These are phyloP conservation scores for Eragrostis curvula DNA, from an alignment of 176 grass and related monocot species.

Conservation along the genomic window DNA sequence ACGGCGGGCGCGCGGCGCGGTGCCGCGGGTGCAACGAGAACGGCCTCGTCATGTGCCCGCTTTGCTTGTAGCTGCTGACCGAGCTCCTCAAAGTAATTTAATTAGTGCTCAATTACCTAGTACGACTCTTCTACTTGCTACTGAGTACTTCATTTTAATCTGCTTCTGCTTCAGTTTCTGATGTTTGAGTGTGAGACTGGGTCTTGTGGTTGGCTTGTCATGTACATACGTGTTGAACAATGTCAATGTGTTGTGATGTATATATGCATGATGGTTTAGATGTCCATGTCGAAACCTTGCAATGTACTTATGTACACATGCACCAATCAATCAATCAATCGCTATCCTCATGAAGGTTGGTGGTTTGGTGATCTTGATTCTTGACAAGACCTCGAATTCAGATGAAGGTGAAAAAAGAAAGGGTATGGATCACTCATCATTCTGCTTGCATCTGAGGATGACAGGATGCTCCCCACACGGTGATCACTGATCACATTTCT, in stretches of 20 bases:
- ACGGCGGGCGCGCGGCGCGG: slow-evolving; percentile 38
- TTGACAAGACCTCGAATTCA: not conserved
- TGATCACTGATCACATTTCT: too few relatives aligned
- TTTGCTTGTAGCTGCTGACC: slow-evolving; percentile 45
- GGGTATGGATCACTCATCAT: not conserved
- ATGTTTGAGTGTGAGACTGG: slow-evolving; percentile 12
- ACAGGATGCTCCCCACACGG: not conserved
- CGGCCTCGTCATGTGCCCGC: slow-evolving; percentile 64
- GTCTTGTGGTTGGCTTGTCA: slow-evolving; percentile 37
- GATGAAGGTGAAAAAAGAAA: not conserved
- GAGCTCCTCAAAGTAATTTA: not conserved
- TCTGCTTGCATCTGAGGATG: not conserved
- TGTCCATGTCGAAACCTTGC: slow-evolving; percentile 36
- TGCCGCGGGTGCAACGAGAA: slow-evolving; percentile 79
- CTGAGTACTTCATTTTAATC: not conserved
- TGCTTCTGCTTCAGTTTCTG: not conserved
- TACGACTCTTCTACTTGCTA: not conserved
- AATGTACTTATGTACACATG: not conserved
- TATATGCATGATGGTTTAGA: slow-evolving; percentile 39
- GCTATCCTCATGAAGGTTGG: slow-evolving; percentile 14
- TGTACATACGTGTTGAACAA: slow-evolving; percentile 27
- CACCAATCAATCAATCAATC: slow-evolving; percentile 28
- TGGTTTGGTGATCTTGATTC: slow-evolving; percentile 8
- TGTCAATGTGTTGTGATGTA: slow-evolving; percentile 28
- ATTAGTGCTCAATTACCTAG: slow-evolving; percentile 20